Conservation (phyloP, 2,329 filamentous ascomycete species). For the Pestalotiopsis sp. region DNA sequence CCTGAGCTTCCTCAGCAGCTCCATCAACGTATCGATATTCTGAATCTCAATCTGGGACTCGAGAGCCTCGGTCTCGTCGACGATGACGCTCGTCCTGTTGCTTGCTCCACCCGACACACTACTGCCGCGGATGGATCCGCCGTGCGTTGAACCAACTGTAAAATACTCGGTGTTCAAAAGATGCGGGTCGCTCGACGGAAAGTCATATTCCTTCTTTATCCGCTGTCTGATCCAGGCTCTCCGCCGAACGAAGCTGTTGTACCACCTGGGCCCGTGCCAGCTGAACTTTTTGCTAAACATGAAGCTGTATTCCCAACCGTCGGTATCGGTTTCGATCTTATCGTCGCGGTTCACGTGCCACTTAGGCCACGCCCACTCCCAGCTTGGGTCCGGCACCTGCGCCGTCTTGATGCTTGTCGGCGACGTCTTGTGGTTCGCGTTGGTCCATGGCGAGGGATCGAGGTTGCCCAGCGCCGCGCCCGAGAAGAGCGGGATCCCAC, state of each 20-base stretch:
- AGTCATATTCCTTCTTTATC: constrained; percentile 58
- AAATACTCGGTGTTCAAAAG: constrained; percentile 81
- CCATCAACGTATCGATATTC: constrained; percentile 71
- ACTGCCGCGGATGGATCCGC: constrained; percentile 41
- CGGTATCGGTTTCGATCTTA: constrained; percentile 71
- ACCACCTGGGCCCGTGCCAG: constrained; percentile 93
- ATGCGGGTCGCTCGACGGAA: constrained; percentile 58
- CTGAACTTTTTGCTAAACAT: constrained; percentile 74
- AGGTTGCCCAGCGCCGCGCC: constrained; percentile 81
- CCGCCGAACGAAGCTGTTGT: constrained; percentile 90
- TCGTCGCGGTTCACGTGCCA: constrained; percentile 73
- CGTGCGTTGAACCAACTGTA: constrained; percentile 60
- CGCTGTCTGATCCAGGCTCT: constrained; percentile 86
- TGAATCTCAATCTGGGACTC: constrained; percentile 60
- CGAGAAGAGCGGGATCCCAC: constrained; percentile 89
- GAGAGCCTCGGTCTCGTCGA: constrained; percentile 32
- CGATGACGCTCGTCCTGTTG: constrained; percentile 30
- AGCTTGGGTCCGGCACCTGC: constrained; percentile 90
- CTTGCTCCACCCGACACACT: constrained; percentile 31
- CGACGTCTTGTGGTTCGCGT: constrained; percentile 61
- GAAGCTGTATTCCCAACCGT: constrained; percentile 96
- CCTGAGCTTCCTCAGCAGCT: constrained; percentile 66
- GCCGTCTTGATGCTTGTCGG: constrained; percentile 77
- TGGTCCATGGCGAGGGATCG: constrained; percentile 88
- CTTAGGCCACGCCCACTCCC: constrained; percentile 82